Evolutionary conservation across 2,329 filamentous ascomycete genomes (phyloP).

Genomic region (Graphilbum sp.): DNA sequence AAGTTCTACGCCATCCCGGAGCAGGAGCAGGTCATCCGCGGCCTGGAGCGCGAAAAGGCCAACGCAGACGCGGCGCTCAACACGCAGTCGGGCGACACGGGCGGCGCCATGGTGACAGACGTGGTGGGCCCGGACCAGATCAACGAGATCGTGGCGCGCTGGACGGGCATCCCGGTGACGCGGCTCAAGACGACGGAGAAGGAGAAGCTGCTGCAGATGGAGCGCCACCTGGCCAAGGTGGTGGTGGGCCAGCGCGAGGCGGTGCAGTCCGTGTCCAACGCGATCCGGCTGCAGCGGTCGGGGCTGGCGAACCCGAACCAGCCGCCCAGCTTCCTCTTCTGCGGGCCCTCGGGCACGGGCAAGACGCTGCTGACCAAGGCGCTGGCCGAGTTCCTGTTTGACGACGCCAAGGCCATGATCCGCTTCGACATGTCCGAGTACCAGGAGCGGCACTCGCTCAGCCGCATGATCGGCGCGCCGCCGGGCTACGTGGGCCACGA

Average conservation of each 20-base stretch:
- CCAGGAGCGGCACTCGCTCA: slow-evolving; percentile 88
- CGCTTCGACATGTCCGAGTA: slow-evolving; percentile 99
- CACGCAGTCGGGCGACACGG: slow-evolving; percentile 35
- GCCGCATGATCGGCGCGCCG: slow-evolving; percentile 93
- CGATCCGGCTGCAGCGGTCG: slow-evolving; percentile 86
- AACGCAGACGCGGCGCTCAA: slow-evolving; percentile 59
- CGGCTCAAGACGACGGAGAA: slow-evolving; percentile 89
- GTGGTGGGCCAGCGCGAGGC: slow-evolving; percentile 93
- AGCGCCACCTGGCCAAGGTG: slow-evolving; percentile 64
- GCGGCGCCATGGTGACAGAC: slow-evolving; percentile 70
- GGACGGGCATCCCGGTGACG: slow-evolving; percentile 97
- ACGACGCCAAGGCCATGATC: slow-evolving; percentile 94
- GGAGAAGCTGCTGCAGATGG: slow-evolving; percentile 97
- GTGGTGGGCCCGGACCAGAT: slow-evolving; percentile 94
- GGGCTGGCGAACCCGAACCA: slow-evolving; percentile 92
- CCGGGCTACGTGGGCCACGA: slow-evolving; percentile 96
- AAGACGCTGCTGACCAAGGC: slow-evolving; percentile 97
- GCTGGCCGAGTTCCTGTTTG: slow-evolving; percentile 92
- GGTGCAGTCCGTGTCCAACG: slow-evolving; percentile 82
- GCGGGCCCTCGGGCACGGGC: slow-evolving; percentile 92
- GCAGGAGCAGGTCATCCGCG: slow-evolving; percentile 62
- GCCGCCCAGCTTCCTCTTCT: slow-evolving; percentile 96
- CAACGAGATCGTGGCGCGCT: slow-evolving; percentile 92
- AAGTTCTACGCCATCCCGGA: slow-evolving; percentile 97
- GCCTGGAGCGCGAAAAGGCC: slow-evolving; percentile 66